Percentiles rank a stretch among this genome's conserved stretches.
Evolutionary conservation across 2,329 filamentous ascomycete genomes (phyloP).

Genomic region (Fusarium sp.): DNA sequence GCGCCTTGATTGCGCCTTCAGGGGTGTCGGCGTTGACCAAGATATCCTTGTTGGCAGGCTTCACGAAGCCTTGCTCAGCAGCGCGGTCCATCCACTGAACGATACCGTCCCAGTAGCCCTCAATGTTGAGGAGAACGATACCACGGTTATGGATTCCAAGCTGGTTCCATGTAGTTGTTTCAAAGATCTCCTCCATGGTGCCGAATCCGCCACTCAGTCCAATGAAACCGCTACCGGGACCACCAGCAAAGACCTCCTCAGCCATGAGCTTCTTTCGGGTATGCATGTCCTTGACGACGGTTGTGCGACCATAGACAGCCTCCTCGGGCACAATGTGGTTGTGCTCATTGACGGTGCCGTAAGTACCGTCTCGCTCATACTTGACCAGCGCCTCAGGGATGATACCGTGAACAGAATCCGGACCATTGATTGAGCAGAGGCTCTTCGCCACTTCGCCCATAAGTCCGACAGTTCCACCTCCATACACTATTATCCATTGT

Average conservation of each 20-base stretch:
- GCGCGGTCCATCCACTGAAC: constrained; percentile 85
- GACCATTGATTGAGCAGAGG: constrained; percentile 86
- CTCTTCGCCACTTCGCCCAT: constrained; percentile 96
- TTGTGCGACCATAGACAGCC: constrained; percentile 83
- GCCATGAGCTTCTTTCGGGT: constrained; percentile 96
- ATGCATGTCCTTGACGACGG: constrained; percentile 95
- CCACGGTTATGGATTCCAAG: constrained; percentile 88
- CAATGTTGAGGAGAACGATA: constrained; percentile 87
- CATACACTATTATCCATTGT: constrained; percentile 76
- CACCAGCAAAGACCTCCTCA: constrained; percentile 84
- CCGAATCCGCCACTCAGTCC: constrained; percentile 92
- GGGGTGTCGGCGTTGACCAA: constrained; percentile 81
- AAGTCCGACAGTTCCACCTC: constrained; percentile 92
- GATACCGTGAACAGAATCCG: constrained; percentile 88
- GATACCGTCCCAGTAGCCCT: constrained; percentile 93
- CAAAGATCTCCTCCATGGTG: constrained; percentile 95
- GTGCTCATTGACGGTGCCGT: constrained; percentile 60
- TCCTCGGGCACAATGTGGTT: constrained; percentile 75
- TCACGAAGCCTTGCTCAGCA: constrained; percentile 84
- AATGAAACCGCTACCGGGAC: constrained; percentile 88
- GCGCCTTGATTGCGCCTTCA: constrained; percentile 78
- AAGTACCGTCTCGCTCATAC: constrained; percentile 78
- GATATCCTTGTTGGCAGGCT: constrained; percentile 78
- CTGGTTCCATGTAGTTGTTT: constrained; percentile 95
- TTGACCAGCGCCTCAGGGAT: constrained; percentile 89